phyloP scores from a whole-genome alignment of 148 eudicot genomes.

The Rhododendron vialii region DNA sequence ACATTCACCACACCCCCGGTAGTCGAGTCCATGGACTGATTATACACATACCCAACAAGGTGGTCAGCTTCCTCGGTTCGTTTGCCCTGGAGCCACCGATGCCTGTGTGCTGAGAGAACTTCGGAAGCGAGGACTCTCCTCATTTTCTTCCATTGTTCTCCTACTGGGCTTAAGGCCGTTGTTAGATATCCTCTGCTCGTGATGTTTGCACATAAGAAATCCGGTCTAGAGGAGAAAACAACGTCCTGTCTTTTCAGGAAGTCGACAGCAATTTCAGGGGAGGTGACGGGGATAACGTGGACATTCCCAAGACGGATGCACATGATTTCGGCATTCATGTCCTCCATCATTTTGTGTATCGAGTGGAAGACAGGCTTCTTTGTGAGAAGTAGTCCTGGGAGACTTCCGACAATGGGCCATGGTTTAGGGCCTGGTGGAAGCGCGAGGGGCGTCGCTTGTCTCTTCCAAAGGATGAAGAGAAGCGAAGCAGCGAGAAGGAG shows the following conservation, averaged over 20 bases:
- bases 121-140: slow-evolving; percentile 5
- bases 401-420: slow-evolving; percentile 15
- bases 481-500: neutral
- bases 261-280: slow-evolving; percentile 8
- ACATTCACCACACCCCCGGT: neutral
- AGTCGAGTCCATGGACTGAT: neutral
- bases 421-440: slow-evolving; percentile 15
- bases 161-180: neutral
- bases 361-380: slow-evolving; percentile 14
- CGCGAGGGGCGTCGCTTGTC: neutral
- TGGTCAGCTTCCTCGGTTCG: slow-evolving; percentile 13
- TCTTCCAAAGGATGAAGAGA: neutral
- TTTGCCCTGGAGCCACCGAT: slow-evolving; percentile 8
- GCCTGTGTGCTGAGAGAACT: neutral
- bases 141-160: slow-evolving; percentile 23
- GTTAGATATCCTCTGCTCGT: slow-evolving; percentile 6
- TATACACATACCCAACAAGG: slow-evolving; percentile 2
- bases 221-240: slow-evolving; percentile 15
- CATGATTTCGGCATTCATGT: too few species aligned
- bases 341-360: neutral
- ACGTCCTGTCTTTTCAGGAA: slow-evolving; percentile 17
- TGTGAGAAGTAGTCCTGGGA: neutral
- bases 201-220: neutral
- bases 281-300: too few species aligned
- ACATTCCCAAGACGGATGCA: too few species aligned